Conservation (phyloP, 306 rosid species). For the Datisca glomerata region DNA sequence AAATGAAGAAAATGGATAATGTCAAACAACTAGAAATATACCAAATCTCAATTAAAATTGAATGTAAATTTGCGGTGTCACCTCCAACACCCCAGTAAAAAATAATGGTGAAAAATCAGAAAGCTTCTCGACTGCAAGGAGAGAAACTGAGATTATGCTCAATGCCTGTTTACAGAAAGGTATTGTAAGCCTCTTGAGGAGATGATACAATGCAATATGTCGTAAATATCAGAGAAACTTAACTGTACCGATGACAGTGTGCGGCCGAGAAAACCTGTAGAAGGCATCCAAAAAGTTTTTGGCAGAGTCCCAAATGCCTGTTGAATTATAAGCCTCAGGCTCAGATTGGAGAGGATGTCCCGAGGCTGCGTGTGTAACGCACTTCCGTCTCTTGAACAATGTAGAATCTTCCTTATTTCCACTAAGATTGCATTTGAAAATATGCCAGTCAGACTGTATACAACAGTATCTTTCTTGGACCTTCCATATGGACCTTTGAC, state of each 20-base stretch:
- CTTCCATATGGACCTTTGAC: slow-evolving; percentile 31
- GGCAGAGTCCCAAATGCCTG: slow-evolving; percentile 25
- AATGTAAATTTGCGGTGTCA: slow-evolving; percentile 19
- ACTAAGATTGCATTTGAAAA: slow-evolving; percentile 7
- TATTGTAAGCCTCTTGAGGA: not conserved
- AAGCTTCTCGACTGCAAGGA: slow-evolving; percentile 59
- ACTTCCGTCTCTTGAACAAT: slow-evolving; percentile 13
- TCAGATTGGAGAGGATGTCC: slow-evolving; percentile 63
- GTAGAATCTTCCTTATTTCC: slow-evolving; percentile 22
- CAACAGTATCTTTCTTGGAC: slow-evolving; percentile 14
- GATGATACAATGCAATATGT: not conserved
- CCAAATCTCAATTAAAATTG: not conserved
- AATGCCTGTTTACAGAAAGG: slow-evolving; percentile 49
- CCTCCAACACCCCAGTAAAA: slow-evolving; percentile 77
- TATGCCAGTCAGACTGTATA: slow-evolving; percentile 20
- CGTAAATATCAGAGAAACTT: too few relatives aligned
- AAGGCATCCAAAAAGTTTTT: slow-evolving; percentile 51
- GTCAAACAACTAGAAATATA: not conserved
- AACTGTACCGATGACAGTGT: slow-evolving; percentile 95
- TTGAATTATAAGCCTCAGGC: slow-evolving; percentile 33
- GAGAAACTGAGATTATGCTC: slow-evolving; percentile 91
- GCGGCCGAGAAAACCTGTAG: slow-evolving; percentile 93
- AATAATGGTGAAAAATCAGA: slow-evolving; percentile 79
- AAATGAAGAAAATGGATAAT: slow-evolving; percentile 13
- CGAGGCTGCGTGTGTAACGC: slow-evolving; percentile 46